phyloP scores from a whole-genome alignment of 768 basidiomycete genomes.

The Postia placenta region DNA sequence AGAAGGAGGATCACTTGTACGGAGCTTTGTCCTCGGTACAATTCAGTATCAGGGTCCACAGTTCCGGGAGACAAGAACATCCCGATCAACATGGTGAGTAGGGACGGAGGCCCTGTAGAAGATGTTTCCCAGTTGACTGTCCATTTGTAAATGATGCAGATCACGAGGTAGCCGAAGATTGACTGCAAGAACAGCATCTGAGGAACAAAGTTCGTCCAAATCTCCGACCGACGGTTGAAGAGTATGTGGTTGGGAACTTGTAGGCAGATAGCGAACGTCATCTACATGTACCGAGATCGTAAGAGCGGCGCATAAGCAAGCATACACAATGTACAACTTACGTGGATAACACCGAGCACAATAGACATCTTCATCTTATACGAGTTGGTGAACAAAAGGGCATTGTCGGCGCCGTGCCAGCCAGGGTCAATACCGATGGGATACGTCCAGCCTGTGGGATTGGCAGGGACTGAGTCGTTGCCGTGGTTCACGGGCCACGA shows the following conservation, averaged over 20 bases:
- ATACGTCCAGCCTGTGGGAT: slow-evolving; percentile 68
- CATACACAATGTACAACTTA: too few relatives aligned
- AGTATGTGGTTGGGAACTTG: slow-evolving; percentile 94
- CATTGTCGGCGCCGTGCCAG: slow-evolving; percentile 93
- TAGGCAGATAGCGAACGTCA: slow-evolving; percentile 96
- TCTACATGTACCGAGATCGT: slow-evolving; percentile 41
- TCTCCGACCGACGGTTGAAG: slow-evolving; percentile 82
- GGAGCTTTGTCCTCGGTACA: slow-evolving; percentile 84
- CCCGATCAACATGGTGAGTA: slow-evolving; percentile 91
- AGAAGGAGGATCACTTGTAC: slow-evolving; percentile 77
- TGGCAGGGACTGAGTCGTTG: slow-evolving; percentile 42
- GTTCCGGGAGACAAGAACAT: slow-evolving; percentile 94
- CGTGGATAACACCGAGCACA: slow-evolving; percentile 92
- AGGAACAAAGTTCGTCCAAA: slow-evolving; percentile 94
- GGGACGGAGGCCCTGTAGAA: slow-evolving; percentile 69
- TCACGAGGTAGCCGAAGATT: slow-evolving; percentile 93
- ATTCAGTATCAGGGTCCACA: slow-evolving; percentile 57
- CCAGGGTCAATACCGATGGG: slow-evolving; percentile 91
- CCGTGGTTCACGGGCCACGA: slow-evolving; percentile 47
- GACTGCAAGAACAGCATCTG: slow-evolving; percentile 97
- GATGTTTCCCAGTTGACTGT: slow-evolving; percentile 81
- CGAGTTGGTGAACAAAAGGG: slow-evolving; percentile 91
- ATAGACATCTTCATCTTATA: slow-evolving; percentile 99
- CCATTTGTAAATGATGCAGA: slow-evolving; percentile 98
- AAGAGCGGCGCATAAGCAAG: too few relatives aligned